phyloP scores from a whole-genome alignment of 192 early-diverging fungal genomes.

The Mortierella claussenii region DNA sequence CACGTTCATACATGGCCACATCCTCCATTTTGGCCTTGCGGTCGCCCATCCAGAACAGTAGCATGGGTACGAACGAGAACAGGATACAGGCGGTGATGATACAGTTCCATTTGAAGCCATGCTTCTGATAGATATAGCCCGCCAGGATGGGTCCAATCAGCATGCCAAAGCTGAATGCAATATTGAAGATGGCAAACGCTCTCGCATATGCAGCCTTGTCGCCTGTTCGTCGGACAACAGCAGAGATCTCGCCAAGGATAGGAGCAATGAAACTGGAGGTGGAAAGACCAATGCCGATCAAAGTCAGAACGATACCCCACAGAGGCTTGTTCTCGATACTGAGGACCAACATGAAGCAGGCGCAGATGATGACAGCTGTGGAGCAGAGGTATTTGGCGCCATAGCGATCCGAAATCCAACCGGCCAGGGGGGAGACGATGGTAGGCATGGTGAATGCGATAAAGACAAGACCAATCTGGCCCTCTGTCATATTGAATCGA shows the following conservation, averaged over 20 bases:
- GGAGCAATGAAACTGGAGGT: conserved; percentile 47
- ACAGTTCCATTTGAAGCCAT: conserved; percentile 47
- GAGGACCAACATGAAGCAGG: conserved; percentile 53
- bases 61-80: conserved; percentile 33
- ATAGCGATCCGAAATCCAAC: conserved; percentile 63
- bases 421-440: conserved; percentile 68
- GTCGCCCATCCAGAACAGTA: conserved; percentile 43
- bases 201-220: conserved; percentile 67
- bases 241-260: conserved; percentile 44
- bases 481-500: conserved; percentile 53
- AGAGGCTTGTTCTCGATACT: conserved; percentile 45
- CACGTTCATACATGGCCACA: conserved; percentile 43
- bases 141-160: conserved; percentile 76
- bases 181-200: conserved; percentile 81
- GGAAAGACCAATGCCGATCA: conserved; percentile 41
- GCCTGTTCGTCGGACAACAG: conserved; percentile 53
- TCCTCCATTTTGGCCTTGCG: conserved; percentile 51
- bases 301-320: conserved; percentile 36
- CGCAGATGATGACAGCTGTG: conserved; percentile 55
- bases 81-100: conserved; percentile 45
- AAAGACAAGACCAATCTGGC: conserved; percentile 71
- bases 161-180: conserved; percentile 80
- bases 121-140: conserved; percentile 49
- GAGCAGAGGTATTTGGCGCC: conserved; percentile 59
- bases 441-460: conserved; percentile 78